phyloP scores from a whole-genome alignment of 441 rosid genomes.

The Bruguiera hainesii region DNA sequence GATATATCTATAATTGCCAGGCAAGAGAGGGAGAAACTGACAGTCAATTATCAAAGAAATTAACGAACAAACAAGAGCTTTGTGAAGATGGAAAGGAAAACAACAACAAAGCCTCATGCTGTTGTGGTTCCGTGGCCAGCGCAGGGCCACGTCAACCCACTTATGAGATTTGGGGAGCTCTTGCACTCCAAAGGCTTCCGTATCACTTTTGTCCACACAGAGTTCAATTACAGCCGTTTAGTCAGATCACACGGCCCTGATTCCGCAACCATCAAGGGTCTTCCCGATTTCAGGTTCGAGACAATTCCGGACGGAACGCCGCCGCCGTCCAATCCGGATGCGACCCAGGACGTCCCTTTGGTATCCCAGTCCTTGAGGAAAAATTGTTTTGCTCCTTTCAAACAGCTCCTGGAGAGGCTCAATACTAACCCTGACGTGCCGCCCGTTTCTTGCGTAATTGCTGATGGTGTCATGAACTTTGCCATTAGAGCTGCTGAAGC shows the following conservation, averaged over 20 bases:
- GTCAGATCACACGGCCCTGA: background rate
- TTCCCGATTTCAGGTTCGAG: slow-evolving; percentile 7
- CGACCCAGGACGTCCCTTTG: slow-evolving; percentile 11
- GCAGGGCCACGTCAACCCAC: no score
- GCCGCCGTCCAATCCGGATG: slow-evolving; percentile 8
- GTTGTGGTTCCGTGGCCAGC: no score
- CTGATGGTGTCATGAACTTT: slow-evolving; percentile 13
- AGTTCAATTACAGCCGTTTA: slow-evolving; percentile 13
- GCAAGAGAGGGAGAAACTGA: no score
- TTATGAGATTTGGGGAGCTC: no score
- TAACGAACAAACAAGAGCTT: no score
- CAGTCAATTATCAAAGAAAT: no score
- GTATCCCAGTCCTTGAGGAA: background rate
- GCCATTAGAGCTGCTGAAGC: slow-evolving; percentile 5
- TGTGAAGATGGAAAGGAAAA: no score
- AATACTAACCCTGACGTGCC: background rate
- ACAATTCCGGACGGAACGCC: slow-evolving; percentile 13
- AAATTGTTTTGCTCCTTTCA: background rate
- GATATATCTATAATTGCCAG: no score
- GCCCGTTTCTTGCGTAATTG: background rate
- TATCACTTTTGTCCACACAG: background rate
- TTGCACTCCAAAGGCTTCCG: no score
- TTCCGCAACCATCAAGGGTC: background rate
- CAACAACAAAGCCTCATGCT: slow-evolving; percentile 6
- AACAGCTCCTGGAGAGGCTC: background rate